Conservation (phyloP, 2,329 filamentous ascomycete genomes). For the Verticillium longisporum region DNA sequence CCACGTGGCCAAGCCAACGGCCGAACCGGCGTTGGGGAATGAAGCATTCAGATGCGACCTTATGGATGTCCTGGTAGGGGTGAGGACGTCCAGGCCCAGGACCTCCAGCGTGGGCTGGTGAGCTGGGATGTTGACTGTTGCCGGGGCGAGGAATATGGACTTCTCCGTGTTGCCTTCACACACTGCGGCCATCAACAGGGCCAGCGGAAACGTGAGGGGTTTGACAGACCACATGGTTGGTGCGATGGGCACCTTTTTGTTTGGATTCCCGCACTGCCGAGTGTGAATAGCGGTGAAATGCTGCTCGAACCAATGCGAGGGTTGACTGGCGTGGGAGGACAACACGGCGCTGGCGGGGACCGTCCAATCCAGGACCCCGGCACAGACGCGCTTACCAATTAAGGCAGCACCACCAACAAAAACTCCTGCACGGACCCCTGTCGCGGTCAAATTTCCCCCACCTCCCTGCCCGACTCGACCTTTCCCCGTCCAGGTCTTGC, state of each 20-base stretch:
- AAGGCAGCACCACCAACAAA: slow-evolving; percentile 12
- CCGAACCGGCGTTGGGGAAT: slow-evolving; percentile 52
- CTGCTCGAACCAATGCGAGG: neutral
- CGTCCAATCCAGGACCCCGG: neutral
- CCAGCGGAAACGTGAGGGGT: neutral
- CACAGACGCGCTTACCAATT: slow-evolving; percentile 12
- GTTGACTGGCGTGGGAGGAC: neutral
- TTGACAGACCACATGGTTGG: neutral
- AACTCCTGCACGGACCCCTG: slow-evolving; percentile 8
- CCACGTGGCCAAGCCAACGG: slow-evolving; percentile 65
- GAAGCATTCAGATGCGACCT: slow-evolving; percentile 58
- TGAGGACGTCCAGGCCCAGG: slow-evolving; percentile 59
- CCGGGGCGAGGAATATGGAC: slow-evolving; percentile 74
- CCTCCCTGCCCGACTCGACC: neutral
- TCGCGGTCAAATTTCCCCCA: slow-evolving; percentile 11
- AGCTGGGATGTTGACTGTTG: slow-evolving; percentile 46
- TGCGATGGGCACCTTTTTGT: neutral
- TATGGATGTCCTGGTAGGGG: slow-evolving; percentile 46
- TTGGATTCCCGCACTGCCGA: neutral
- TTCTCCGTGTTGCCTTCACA: slow-evolving; percentile 77
- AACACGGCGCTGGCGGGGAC: neutral
- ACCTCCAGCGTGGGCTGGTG: slow-evolving; percentile 49
- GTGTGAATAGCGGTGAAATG: neutral
- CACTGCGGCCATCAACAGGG: neutral
- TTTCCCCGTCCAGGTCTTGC: slow-evolving; percentile 7